phyloP scores from a whole-genome alignment of 306 rosid species.

The Quercus ilex region DNA sequence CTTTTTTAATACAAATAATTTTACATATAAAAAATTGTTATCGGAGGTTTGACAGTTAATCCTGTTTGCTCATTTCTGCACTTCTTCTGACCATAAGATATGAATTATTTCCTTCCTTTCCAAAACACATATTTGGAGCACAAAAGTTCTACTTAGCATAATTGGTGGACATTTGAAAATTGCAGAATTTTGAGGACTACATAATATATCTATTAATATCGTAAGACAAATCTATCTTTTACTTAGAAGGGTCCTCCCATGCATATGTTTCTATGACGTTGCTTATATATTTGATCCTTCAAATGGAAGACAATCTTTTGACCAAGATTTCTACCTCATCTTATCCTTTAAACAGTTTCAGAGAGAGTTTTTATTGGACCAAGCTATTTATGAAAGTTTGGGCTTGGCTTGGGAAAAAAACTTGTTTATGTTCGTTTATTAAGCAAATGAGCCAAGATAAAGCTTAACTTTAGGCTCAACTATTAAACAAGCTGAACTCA shows the following conservation, averaged over 20 bases:
- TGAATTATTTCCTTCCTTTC: neutral
- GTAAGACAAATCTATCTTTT: neutral
- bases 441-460: too few relatives aligned
- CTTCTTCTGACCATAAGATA: neutral
- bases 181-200: neutral
- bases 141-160: neutral
- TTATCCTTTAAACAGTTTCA: neutral
- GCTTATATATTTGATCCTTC: neutral
- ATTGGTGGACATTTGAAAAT: neutral
- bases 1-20: too few relatives aligned
- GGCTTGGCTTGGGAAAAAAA: too few relatives aligned
- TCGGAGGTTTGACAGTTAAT: neutral
- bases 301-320: neutral
- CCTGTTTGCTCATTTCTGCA: neutral
- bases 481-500: too few relatives aligned
- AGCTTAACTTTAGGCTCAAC: too few relatives aligned
- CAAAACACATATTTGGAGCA: neutral
- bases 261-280: neutral
- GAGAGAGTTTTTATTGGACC: too few relatives aligned
- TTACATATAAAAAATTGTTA: neutral
- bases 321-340: neutral
- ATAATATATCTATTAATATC: neutral
- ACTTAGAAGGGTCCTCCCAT: neutral
- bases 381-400: too few relatives aligned
- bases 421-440: too few relatives aligned